A percentile compares a stretch with the other conserved stretches of the same genome.
These are phyloP conservation scores for Fusarium sp. DNA, from an alignment of 2,329 filamentous ascomycete genomes.

Conservation along the genomic window DNA sequence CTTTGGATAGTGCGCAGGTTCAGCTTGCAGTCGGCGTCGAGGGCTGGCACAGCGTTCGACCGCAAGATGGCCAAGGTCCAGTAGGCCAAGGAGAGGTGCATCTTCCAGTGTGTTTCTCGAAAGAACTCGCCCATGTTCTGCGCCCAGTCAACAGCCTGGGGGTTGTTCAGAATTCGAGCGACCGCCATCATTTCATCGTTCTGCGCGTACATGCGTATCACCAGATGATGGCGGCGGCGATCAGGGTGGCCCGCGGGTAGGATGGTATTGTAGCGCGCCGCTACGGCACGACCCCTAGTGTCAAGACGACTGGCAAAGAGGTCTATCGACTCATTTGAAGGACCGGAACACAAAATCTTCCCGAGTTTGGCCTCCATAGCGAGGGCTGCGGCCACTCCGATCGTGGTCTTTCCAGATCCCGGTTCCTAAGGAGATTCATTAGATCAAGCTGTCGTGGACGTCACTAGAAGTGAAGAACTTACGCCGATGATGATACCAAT, in stretches of 20 bases:
- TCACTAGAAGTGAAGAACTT: not conserved
- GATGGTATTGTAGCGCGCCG: not conserved
- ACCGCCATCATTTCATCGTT: not conserved
- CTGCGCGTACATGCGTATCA: constrained; percentile 4
- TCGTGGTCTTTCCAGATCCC: constrained; percentile 32
- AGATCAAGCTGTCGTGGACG: not conserved
- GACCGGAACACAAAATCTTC: constrained; percentile 9
- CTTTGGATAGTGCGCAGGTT: not conserved
- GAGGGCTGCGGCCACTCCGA: not conserved
- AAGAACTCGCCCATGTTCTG: not conserved
- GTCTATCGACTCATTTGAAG: not conserved
- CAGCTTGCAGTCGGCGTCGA: constrained; percentile 8
- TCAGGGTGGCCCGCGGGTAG: not conserved
- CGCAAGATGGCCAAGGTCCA: constrained; percentile 24
- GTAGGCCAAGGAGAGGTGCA: constrained; percentile 23
- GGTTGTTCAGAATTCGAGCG: not conserved
- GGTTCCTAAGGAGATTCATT: not conserved
- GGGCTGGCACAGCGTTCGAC: not conserved
- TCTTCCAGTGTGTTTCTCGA: not conserved
- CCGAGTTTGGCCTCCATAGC: constrained; percentile 16
- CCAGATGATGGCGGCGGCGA: not conserved
- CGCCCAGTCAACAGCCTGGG: not conserved
- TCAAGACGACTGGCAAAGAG: constrained; percentile 17
- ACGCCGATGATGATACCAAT: constrained; percentile 25
- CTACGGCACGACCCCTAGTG: not conserved